phyloP scores from a whole-genome alignment of 2,329 filamentous ascomycete species.

The Teratosphaeria destructans region DNA sequence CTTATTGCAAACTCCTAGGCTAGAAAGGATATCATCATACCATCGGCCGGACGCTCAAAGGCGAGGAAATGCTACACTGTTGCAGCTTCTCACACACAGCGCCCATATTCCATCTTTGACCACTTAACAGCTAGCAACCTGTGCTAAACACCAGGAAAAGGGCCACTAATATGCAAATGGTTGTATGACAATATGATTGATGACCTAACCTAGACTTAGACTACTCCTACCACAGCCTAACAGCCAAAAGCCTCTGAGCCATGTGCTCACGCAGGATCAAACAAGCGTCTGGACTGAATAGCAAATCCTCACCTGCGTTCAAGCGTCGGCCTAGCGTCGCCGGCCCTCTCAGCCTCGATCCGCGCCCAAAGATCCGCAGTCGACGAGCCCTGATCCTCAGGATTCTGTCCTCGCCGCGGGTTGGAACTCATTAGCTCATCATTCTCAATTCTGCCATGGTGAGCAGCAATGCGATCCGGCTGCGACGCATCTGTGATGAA shows the following conservation, averaged over 20 bases:
- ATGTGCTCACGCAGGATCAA: not conserved
- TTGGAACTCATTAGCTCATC: not conserved
- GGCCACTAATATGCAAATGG: too few relatives aligned
- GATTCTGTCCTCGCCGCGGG: not conserved
- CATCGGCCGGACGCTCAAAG: not conserved
- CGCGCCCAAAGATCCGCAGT: not conserved
- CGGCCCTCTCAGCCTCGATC: not conserved
- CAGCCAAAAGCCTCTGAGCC: not conserved
- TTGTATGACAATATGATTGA: too few relatives aligned
- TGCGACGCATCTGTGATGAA: not conserved
- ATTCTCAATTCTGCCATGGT: not conserved
- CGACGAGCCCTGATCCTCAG: not conserved
- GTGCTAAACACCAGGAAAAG: too few relatives aligned
- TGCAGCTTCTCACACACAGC: not conserved
- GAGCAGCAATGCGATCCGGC: not conserved
- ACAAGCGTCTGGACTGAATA: not conserved
- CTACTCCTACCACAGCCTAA: not conserved
- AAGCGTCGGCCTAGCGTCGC: not conserved
- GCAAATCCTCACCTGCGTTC: not conserved
- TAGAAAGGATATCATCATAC: not conserved
- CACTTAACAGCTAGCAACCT: not conserved
- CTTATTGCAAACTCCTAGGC: not conserved
- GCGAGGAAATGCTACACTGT: not conserved
- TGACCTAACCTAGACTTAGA: too few relatives aligned
- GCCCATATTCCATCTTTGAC: not conserved